Percentiles rank a stretch among this genome's conserved stretches.
Evolutionary conservation across 179 eudicot species (phyloP).

Genomic region (Drosera spatulata): DNA sequence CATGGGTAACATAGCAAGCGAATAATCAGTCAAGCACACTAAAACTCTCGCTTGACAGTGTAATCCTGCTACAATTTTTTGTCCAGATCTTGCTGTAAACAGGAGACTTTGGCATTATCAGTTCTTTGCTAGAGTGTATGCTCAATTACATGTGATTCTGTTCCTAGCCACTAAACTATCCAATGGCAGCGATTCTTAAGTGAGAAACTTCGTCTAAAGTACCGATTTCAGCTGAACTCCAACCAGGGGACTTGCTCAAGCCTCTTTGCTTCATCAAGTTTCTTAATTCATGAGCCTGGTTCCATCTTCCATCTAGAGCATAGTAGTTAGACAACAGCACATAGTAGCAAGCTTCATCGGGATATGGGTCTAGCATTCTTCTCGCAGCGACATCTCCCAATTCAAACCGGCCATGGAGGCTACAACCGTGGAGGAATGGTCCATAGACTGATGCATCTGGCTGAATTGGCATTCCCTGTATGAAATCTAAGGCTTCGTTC

Average conservation of each 20-base stretch:
- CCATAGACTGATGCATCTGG: conserved; percentile 47
- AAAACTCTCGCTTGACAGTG: no score
- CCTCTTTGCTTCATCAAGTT: conserved; percentile 53
- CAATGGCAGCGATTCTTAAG: no score
- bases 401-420: conserved; percentile 56
- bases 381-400: conserved; percentile 53
- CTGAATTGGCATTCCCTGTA: conserved; percentile 39
- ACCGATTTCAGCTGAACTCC: conserved; percentile 31
- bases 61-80: no score
- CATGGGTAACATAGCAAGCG: no score
- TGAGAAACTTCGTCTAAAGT: no score
- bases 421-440: conserved; percentile 78
- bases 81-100: no score
- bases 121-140: no score
- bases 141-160: no score
- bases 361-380: conserved; percentile 62
- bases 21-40: no score
- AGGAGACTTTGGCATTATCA: no score
- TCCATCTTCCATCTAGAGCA: conserved; percentile 61
- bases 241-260: conserved; percentile 54
- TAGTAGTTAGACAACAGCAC: conserved; percentile 51
- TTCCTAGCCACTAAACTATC: no score
- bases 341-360: conserved; percentile 62
- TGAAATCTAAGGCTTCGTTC: conserved; percentile 65
- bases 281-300: conserved; percentile 41